Percentiles rank a stretch among this genome's conserved stretches.
Conservation (phyloP, 2,329 filamentous ascomycete genomes). For the Curvularia eragrostidis region DNA sequence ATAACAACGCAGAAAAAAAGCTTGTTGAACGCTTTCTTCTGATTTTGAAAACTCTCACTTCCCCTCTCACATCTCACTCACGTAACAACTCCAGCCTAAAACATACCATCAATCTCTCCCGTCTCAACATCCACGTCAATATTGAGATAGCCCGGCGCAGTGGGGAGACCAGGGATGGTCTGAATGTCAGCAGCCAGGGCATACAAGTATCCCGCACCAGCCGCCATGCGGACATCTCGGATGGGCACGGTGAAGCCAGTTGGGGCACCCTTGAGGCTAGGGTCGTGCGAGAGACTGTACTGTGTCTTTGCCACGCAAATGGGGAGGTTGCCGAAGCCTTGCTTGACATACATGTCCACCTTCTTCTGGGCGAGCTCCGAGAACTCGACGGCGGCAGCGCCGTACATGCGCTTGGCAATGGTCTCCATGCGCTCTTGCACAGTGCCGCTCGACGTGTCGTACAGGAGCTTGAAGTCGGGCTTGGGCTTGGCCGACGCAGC, state of each 20-base stretch:
- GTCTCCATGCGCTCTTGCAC: slow-evolving; percentile 89
- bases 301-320: slow-evolving; percentile 99
- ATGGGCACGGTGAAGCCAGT: slow-evolving; percentile 95
- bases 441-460: slow-evolving; percentile 71
- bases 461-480: slow-evolving; percentile 81
- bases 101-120: slow-evolving; percentile 72
- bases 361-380: slow-evolving; percentile 94
- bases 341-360: slow-evolving; percentile 90
- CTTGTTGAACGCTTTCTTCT: slow-evolving; percentile 16
- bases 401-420: slow-evolving; percentile 94
- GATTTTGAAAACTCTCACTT: neutral
- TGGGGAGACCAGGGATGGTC: slow-evolving; percentile 94
- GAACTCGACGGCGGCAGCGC: slow-evolving; percentile 87
- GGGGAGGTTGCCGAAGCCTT: slow-evolving; percentile 90
- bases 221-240: slow-evolving; percentile 89
- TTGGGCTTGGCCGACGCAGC: slow-evolving; percentile 80
- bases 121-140: slow-evolving; percentile 71
- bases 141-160: slow-evolving; percentile 93
- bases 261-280: slow-evolving; percentile 91
- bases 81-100: slow-evolving; percentile 61
- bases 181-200: slow-evolving; percentile 97
- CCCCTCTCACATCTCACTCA: too few species aligned
- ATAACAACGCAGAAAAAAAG: slow-evolving; percentile 6
- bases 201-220: slow-evolving; percentile 81
- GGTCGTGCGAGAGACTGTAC: slow-evolving; percentile 93